Base-by-base conservation (phyloP, 305 asterid genomes). In the Fraxinus albicans region DNA sequence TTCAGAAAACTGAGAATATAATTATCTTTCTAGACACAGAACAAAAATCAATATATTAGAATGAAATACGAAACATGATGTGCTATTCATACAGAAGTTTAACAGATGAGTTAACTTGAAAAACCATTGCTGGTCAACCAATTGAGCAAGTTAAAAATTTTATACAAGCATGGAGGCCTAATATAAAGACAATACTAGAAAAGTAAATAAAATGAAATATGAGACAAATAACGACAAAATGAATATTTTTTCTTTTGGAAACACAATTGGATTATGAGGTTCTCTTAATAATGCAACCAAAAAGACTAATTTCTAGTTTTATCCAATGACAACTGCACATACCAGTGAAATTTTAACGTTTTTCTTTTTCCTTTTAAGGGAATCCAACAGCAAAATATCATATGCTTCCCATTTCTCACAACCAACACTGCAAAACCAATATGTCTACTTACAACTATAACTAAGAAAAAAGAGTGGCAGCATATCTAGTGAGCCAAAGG, bases 401-500 rank as follows among this genome's bases (percentile, higher is more conserved):
- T 31, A 35, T 53, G 27, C 55, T 34, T 69, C 76, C 5, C 34
- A 36, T 10, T 58, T 29, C 47, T 73, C 78, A 76, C 29, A 17
- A 21, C 36, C 23, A 58, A 63, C 17, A 33, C 27, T 17, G 10
- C 42, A 21, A 67, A 35, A 38, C 77, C 13, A 34, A 29, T 13
- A 27, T 60, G 50, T 60, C 15, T 38, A 77, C 69, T 79, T 73
- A 7, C 4, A 53, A 12, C 25, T 15, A 53, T 40, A 58, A 50
- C 73, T 1, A 80, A 4, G 33, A 42, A 76, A 74, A 38, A 44
- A 38, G 27, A 63, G 44, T 50, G 77, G 72, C 40, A 81, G 81
- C 60, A 69, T 82, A 77, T 77, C 83, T 35, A 81, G 65, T 79
- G 77, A 77, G 78, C 77, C 42, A 75, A 84, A 78, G 90, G 76